phyloP scores from a whole-genome alignment of 352 stramenopile genomes.

The Pythium volutum region DNA sequence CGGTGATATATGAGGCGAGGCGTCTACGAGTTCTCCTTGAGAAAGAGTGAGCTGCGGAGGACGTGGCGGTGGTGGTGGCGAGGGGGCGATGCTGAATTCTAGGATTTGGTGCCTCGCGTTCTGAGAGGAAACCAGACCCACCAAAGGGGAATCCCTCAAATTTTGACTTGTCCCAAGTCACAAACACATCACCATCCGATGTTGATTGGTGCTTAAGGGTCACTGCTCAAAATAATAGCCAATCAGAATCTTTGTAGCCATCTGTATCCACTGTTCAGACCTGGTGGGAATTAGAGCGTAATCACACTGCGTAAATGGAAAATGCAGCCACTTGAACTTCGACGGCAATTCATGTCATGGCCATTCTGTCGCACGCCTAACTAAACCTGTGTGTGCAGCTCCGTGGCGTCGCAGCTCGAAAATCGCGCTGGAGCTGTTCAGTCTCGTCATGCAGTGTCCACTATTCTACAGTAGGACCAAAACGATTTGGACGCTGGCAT shows the following conservation, averaged over 20 bases:
- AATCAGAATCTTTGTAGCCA: slow-evolving; percentile 20
- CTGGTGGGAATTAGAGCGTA: not conserved
- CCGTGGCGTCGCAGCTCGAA: not conserved
- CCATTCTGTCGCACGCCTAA: not conserved
- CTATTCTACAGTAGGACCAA: not conserved
- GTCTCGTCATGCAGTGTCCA: slow-evolving; percentile 14
- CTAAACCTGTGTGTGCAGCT: not conserved
- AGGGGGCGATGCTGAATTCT: not conserved
- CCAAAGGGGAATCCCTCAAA: not conserved
- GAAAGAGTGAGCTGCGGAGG: too few relatives aligned
- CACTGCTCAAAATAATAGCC: slow-evolving; percentile 1
- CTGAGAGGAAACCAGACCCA: slow-evolving; percentile 18
- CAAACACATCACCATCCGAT: not conserved
- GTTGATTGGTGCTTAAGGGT: slow-evolving; percentile 7
- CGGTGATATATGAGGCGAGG: not conserved
- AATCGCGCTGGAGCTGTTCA: slow-evolving; percentile 10
- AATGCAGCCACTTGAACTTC: not conserved
- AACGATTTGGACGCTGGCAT: too few relatives aligned
- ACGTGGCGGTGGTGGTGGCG: too few relatives aligned
- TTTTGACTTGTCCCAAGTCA: slow-evolving; percentile 14
- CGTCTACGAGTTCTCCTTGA: not conserved
- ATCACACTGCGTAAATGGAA: not conserved
- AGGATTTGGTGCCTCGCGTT: slow-evolving; percentile 13
- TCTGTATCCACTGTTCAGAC: slow-evolving; percentile 13
- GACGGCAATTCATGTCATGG: too few relatives aligned